A percentile compares a stretch with the other conserved stretches of the same genome.
phyloP scores from a whole-genome alignment of 1,284 basidiomycete species.

The Pterulicium gracile region DNA sequence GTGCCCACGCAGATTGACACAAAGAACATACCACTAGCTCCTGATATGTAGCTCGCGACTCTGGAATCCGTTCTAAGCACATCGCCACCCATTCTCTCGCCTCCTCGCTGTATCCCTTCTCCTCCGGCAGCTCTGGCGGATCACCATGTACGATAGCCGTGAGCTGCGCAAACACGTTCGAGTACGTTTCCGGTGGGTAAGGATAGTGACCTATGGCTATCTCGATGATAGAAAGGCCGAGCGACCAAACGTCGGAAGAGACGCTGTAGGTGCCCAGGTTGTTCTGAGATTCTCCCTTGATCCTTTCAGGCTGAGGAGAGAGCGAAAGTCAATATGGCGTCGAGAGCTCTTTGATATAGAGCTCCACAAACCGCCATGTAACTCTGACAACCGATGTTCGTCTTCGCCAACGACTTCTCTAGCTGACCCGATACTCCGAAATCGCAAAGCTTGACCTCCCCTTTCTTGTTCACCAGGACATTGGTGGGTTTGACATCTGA shows the following conservation, averaged over 20 bases:
- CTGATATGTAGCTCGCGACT: slow-evolving; percentile 73
- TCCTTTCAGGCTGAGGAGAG: slow-evolving; percentile 73
- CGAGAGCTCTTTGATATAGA: slow-evolving; percentile 20
- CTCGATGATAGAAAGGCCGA: slow-evolving; percentile 94
- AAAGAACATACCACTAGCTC: slow-evolving; percentile 55
- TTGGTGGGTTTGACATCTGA: slow-evolving; percentile 96
- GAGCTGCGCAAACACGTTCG: slow-evolving; percentile 93
- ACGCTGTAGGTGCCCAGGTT: slow-evolving; percentile 89
- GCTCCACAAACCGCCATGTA: slow-evolving; percentile 86
- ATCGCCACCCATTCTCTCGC: slow-evolving; percentile 49
- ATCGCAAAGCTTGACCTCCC: slow-evolving; percentile 92
- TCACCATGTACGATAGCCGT: slow-evolving; percentile 95
- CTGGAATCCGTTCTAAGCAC: slow-evolving; percentile 73
- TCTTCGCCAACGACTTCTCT: slow-evolving; percentile 93
- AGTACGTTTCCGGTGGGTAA: slow-evolving; percentile 97
- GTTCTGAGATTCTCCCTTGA: slow-evolving; percentile 88
- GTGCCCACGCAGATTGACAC: background rate
- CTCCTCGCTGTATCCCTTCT: slow-evolving; percentile 23
- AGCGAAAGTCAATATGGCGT: slow-evolving; percentile 6
- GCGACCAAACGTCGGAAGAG: slow-evolving; percentile 95
- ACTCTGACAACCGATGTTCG: slow-evolving; percentile 96
- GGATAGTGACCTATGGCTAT: slow-evolving; percentile 89
- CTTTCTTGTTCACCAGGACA: slow-evolving; percentile 83
- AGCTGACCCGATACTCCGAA: slow-evolving; percentile 98
- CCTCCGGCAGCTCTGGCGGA: slow-evolving; percentile 71